Evolutionary conservation across 768 basidiomycete genomes (phyloP), one percentile per base, ranked within the genome.

Genomic region (Tylopilus sp.): DNA sequence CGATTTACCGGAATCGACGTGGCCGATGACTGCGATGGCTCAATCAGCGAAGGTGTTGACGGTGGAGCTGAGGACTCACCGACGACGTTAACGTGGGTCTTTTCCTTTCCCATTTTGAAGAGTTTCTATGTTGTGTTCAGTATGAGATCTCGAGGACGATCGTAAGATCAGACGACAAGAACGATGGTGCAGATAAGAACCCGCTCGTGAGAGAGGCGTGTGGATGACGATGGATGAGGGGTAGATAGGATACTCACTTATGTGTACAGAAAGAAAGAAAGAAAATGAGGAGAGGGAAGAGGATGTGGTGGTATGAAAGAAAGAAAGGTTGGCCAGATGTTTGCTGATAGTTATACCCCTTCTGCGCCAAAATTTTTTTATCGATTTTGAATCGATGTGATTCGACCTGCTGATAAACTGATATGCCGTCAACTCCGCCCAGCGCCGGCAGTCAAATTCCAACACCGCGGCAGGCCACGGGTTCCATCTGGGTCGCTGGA

Each of bases 1-100:
- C 53, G 95, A 98, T 80, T 98, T 99, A 64, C 95, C 95, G 73
- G 95, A 98, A 81, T 98, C 94, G 91, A 95, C 92, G 81, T 95
- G 94, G 62, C 95, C 94, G 79, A 95, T 95, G 76, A 95, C 93
- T 90, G 69, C 30, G 61, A 71, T 61, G 43, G 56, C 63, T 69
- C 49, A 57, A 67, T 68, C 53, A 71, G 58, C 50, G 42, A 17
- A 57, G 21, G 17, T 10, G 38, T 1, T 18, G 25, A 50, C 50
- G 40, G 53, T 44, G 52, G 57, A 48, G 55, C 59, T 65, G 52
- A 65, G 44, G 48, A 77, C 89, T 57, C 50, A 91, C 90, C 93
- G 75, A 95, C 93, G 76, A 95, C 93, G 85, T 95, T 95, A 82
- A 97, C 84, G 85, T 97, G 93, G 65, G 64, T 75, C 80, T 94